These are phyloP conservation scores for Purpureocillium lavendulum DNA, from an alignment of 2,329 filamentous ascomycete species.

Conservation along the genomic window DNA sequence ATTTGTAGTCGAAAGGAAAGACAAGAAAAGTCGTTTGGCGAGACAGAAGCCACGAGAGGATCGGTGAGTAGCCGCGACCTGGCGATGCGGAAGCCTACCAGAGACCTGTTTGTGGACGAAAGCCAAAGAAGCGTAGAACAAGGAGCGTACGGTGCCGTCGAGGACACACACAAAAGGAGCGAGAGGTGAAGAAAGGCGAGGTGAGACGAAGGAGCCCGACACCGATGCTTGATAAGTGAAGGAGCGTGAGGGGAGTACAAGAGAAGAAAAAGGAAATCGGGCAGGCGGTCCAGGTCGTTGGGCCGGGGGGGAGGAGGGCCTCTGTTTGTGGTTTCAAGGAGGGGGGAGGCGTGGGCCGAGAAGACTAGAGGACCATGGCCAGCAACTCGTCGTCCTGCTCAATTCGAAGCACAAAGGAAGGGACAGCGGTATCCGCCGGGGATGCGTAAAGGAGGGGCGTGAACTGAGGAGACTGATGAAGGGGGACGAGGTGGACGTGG, in stretches of 20 bases:
- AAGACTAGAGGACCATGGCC: neutral
- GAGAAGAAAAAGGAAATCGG: too few species aligned
- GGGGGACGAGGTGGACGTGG: neutral
- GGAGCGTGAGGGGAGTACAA: too few species aligned
- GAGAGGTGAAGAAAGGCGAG: conserved; percentile 2
- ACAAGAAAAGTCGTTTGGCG: neutral
- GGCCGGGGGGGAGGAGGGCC: too few species aligned
- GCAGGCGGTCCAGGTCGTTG: too few species aligned
- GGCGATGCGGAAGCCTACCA: neutral
- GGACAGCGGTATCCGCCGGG: neutral
- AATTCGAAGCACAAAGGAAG: conserved; percentile 6
- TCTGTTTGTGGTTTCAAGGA: too few species aligned
- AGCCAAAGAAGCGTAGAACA: neutral
- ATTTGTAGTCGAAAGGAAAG: neutral
- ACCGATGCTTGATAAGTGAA: too few species aligned
- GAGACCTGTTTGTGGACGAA: neutral
- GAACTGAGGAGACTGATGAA: neutral
- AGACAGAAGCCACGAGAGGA: too few species aligned
- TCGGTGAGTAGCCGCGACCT: neutral
- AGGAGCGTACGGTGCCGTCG: conserved; percentile 7
- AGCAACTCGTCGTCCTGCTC: too few species aligned
- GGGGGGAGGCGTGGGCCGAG: neutral
- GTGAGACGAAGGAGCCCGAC: neutral
- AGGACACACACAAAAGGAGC: conserved; percentile 6
- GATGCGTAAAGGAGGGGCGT: neutral